phyloP scores from a whole-genome alignment of 2,329 filamentous ascomycete genomes.

The Chaetomiaceae sp. region DNA sequence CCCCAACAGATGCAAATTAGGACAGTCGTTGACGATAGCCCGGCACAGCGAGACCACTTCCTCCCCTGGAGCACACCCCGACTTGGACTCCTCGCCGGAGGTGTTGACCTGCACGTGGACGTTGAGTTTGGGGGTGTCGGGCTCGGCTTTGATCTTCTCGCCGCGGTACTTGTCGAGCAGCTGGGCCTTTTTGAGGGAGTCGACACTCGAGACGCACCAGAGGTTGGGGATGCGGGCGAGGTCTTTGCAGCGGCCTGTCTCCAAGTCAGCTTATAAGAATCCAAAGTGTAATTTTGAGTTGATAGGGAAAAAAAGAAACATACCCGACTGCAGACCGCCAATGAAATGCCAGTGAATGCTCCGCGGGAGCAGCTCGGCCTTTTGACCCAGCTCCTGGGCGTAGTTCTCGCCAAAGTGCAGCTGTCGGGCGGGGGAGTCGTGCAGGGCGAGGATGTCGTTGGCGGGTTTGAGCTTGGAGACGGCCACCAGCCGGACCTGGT shows the following conservation, averaged over 20 bases:
- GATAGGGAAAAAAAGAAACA: neutral
- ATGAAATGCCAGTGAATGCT: slow-evolving; percentile 94
- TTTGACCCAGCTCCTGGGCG: slow-evolving; percentile 81
- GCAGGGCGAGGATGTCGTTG: slow-evolving; percentile 82
- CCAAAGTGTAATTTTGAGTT: neutral
- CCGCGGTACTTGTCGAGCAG: slow-evolving; percentile 73
- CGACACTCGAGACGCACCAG: slow-evolving; percentile 87
- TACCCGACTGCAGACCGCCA: slow-evolving; percentile 78
- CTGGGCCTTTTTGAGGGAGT: slow-evolving; percentile 80
- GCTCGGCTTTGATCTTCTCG: slow-evolving; percentile 35
- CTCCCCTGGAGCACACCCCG: slow-evolving; percentile 67
- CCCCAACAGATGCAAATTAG: slow-evolving; percentile 69
- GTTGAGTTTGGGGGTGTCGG: slow-evolving; percentile 48
- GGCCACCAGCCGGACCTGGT: slow-evolving; percentile 77
- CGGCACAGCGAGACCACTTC: slow-evolving; percentile 62
- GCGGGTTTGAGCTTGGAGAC: slow-evolving; percentile 96
- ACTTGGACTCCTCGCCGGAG: slow-evolving; percentile 80
- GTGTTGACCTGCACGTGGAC: slow-evolving; percentile 96
- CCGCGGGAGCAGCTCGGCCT: slow-evolving; percentile 71
- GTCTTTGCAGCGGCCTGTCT: slow-evolving; percentile 79
- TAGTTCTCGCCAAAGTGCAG: slow-evolving; percentile 97
- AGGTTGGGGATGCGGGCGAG: slow-evolving; percentile 85
- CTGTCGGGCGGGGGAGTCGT: slow-evolving; percentile 57
- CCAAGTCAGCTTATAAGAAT: neutral
- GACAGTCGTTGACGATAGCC: slow-evolving; percentile 66